Percentiles rank a stretch among this genome's conserved stretches.
These are phyloP conservation scores for Gossypium stocksii DNA, from an alignment of 345 rosid species.

Conservation along the genomic window DNA sequence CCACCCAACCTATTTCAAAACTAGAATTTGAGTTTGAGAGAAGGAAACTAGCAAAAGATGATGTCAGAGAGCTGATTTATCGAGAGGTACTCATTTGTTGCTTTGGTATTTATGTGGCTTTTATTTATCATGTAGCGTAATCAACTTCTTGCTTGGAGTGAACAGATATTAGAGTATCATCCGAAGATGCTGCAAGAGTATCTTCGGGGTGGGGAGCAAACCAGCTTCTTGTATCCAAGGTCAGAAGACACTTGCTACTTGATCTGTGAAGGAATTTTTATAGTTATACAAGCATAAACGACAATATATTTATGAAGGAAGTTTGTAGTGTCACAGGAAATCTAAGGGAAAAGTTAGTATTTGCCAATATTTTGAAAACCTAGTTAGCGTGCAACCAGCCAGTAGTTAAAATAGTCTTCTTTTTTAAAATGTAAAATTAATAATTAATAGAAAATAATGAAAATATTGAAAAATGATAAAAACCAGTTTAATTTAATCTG, in stretches of 20 bases:
- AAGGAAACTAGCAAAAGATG: constrained; percentile 86
- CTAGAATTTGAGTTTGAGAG: constrained; percentile 99
- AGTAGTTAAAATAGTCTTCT: not conserved
- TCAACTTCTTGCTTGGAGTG: constrained; percentile 18
- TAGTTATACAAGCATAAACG: not conserved
- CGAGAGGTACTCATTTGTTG: constrained; percentile 64
- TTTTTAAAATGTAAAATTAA: not conserved
- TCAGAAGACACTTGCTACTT: constrained; percentile 16
- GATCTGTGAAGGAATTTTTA: not conserved
- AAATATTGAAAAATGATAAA: not conserved
- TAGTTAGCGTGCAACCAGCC: not conserved
- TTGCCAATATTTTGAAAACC: not conserved
- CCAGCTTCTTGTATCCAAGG: constrained; percentile 99
- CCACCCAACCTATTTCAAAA: constrained; percentile 87
- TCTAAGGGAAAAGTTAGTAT: not conserved
- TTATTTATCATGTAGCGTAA: constrained; percentile 4
- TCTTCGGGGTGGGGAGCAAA: constrained; percentile 90
- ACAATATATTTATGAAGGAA: not conserved
- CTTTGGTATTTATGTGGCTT: constrained; percentile 4
- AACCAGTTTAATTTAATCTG: not conserved
- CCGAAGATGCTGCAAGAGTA: constrained; percentile 95
- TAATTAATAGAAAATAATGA: not conserved
- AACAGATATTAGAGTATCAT: constrained; percentile 92
- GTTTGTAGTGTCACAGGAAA: not conserved
- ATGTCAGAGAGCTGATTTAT: constrained; percentile 92